Evolutionary conservation across 2,329 filamentous ascomycete species (phyloP).

Genomic region (Orbilia quercus): DNA sequence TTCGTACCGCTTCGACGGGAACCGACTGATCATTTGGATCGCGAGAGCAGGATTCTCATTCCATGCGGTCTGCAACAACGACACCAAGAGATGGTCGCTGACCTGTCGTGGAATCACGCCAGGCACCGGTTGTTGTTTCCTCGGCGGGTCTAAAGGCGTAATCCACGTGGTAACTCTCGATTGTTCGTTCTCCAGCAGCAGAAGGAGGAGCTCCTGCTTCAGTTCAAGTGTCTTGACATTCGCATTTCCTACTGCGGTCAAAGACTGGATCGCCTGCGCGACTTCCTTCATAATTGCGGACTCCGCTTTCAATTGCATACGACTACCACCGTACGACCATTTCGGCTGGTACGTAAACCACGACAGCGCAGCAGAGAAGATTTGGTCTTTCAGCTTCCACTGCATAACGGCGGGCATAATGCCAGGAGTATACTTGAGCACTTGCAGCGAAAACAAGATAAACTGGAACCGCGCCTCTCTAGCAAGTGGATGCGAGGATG

Average conservation of each 20-base stretch:
- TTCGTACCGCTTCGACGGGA: conserved; percentile 77
- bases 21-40: conserved; percentile 83
- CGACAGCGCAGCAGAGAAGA: conserved; percentile 83
- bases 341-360: conserved; percentile 88
- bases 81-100: conserved; percentile 67
- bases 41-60: conserved; percentile 83
- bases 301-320: conserved; percentile 92
- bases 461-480: conserved; percentile 92
- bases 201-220: conserved; percentile 84
- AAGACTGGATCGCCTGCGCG: conserved; percentile 61
- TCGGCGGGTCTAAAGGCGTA: conserved; percentile 77
- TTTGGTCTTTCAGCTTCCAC: conserved; percentile 87
- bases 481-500: conserved; percentile 83
- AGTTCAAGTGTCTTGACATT: conserved; percentile 53
- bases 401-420: conserved; percentile 73
- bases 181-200: conserved; percentile 86
- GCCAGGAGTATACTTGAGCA: conserved; percentile 77
- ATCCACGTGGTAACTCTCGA: conserved; percentile 88
- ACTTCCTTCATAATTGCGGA: conserved; percentile 76
- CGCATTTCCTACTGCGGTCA: conserved; percentile 50
- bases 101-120: conserved; percentile 59
- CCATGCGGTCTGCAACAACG: conserved; percentile 85
- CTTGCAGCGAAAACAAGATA: conserved; percentile 81
- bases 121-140: conserved; percentile 64
- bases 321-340: conserved; percentile 96